These are phyloP conservation scores for Kandelia obovata DNA, from an alignment of 345 rosid species.

Conservation along the genomic window DNA sequence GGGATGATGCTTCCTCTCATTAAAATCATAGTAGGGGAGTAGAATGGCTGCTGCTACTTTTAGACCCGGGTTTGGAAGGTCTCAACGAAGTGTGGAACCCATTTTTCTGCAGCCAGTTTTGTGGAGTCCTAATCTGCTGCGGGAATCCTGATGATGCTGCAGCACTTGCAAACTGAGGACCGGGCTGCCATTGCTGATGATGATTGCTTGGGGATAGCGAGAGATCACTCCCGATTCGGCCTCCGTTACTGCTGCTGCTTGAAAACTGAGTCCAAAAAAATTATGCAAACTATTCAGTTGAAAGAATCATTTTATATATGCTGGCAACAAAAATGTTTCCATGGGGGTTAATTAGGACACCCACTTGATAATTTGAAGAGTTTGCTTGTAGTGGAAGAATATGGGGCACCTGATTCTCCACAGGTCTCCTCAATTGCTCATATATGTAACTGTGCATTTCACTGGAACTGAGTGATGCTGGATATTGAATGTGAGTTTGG, in stretches of 20 bases:
- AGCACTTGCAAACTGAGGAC: conserved; percentile 70
- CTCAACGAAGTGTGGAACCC: conserved; percentile 49
- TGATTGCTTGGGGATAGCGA: conserved; percentile 42
- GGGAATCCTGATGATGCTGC: conserved; percentile 99
- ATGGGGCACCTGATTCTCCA: conserved; percentile 31
- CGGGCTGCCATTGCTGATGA: conserved; percentile 43
- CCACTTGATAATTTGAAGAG: conserved; percentile 37
- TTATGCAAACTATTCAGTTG: not conserved
- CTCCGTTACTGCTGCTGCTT: conserved; percentile 56
- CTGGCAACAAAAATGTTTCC: not conserved
- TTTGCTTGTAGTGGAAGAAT: conserved; percentile 30
- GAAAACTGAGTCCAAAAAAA: conserved; percentile 33
- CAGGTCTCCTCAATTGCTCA: conserved; percentile 36
- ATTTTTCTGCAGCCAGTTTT: conserved; percentile 69
- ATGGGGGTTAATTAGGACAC: not conserved
- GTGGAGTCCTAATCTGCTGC: conserved; percentile 47
- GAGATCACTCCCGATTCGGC: conserved; percentile 55
- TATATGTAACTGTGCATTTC: conserved; percentile 37
- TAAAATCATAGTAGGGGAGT: not conserved
- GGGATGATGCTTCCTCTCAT: not conserved
- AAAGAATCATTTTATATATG: not conserved
- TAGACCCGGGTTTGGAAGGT: conserved; percentile 28
- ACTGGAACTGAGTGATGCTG: conserved; percentile 23
- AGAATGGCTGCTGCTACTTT: conserved; percentile 21
- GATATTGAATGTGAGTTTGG: conserved; percentile 55